These are phyloP conservation scores for Xerophyta viscosa DNA, from an alignment of 106 monocot genomes.

Conservation along the genomic window DNA sequence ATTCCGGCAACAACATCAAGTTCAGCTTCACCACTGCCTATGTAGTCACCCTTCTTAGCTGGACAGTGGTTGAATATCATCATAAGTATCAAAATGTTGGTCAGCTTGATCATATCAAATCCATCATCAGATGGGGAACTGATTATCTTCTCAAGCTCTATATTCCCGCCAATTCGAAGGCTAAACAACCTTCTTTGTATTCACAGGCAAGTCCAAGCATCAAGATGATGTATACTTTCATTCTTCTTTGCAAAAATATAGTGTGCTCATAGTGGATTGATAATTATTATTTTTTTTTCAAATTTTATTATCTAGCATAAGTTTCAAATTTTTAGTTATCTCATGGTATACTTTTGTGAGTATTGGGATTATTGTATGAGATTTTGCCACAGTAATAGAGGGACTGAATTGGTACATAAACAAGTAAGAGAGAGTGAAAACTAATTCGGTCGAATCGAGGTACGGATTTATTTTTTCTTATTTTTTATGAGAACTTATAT, in stretches of 20 bases:
- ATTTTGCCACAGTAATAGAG: too few species aligned
- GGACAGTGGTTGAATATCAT: constrained; percentile 34
- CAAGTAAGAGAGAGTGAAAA: too few species aligned
- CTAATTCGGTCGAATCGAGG: too few species aligned
- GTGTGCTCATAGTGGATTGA: too few species aligned
- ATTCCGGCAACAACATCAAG: constrained; percentile 46
- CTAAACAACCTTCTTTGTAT: constrained; percentile 8
- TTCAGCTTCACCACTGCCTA: constrained; percentile 36
- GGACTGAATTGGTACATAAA: too few species aligned
- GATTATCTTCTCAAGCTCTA: constrained; percentile 29
- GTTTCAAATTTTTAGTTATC: too few species aligned
- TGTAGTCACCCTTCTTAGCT: constrained; percentile 26
- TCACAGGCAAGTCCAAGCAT: constrained; percentile 13
- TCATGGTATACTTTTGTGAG: too few species aligned
- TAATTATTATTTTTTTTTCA: too few species aligned
- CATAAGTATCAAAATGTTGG: constrained; percentile 13
- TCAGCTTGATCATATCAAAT: constrained; percentile 30
- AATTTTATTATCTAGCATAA: too few species aligned
- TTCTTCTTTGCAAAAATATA: too few species aligned
- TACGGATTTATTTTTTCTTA: too few species aligned
- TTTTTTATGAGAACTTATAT: not conserved
- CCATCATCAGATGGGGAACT: constrained; percentile 35
- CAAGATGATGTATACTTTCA: not conserved
- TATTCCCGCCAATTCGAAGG: constrained; percentile 4
- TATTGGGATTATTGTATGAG: too few species aligned